Conservation (phyloP, 2,329 filamentous ascomycete genomes). For the Sporothrix curviconia region DNA sequence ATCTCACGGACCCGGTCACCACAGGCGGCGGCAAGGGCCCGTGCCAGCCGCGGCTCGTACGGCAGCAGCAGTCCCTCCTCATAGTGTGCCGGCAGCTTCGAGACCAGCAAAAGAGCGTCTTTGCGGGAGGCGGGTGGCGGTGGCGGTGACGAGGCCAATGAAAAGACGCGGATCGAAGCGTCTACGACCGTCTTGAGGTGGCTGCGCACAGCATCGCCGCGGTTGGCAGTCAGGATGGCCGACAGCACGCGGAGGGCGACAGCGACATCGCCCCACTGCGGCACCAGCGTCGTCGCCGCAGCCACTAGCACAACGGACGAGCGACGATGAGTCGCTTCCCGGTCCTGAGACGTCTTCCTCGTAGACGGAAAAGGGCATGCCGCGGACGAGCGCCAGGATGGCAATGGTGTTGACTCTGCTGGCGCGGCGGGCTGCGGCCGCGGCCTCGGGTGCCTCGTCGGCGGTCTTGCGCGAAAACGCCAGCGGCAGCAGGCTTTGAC, state of each 20-base stretch:
- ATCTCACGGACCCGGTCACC: constrained; percentile 49
- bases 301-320: constrained; percentile 46
- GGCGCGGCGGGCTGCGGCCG: constrained; percentile 13
- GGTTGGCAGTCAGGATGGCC: constrained; percentile 38
- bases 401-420: constrained; percentile 40
- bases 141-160: constrained; percentile 17
- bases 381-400: constrained; percentile 42
- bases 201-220: constrained; percentile 39
- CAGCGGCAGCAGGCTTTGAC: constrained; percentile 38
- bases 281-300: constrained; percentile 35
- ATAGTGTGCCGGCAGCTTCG: constrained; percentile 40
- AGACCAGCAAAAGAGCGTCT: constrained; percentile 42
- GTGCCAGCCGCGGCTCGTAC: constrained; percentile 37
- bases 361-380: constrained; percentile 46
- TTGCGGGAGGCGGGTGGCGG: constrained; percentile 33
- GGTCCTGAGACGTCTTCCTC: constrained; percentile 40
- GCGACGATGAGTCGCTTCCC: constrained; percentile 28
- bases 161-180: constrained; percentile 35
- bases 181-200: constrained; percentile 45
- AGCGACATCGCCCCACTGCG: constrained; percentile 37
- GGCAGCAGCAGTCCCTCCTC: constrained; percentile 42
- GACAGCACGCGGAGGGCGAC: constrained; percentile 44
- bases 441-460: background rate
- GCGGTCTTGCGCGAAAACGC: constrained; percentile 31
- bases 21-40: constrained; percentile 44